These are phyloP conservation scores for Linum trigynum DNA, from an alignment of 345 rosid species.

Conservation along the genomic window DNA sequence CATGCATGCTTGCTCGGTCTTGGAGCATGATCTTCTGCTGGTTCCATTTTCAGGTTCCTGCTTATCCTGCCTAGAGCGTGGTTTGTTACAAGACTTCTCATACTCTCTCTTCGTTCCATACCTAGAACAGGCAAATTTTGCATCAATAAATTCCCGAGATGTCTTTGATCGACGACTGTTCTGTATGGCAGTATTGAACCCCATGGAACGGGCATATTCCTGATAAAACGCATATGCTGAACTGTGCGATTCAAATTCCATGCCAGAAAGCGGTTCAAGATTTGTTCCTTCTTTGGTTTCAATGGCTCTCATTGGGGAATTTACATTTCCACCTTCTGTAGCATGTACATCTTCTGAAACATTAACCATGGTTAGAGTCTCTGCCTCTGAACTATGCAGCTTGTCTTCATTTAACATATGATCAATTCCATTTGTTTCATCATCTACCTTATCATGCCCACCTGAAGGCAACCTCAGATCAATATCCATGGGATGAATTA, in stretches of 20 bases:
- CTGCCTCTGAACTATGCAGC: constrained; percentile 32
- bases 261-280: constrained; percentile 55
- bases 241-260: constrained; percentile 51
- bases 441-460: constrained; percentile 46
- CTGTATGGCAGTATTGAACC: constrained; percentile 53
- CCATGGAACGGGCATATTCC: constrained; percentile 61
- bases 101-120: constrained; percentile 57
- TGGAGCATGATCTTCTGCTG: constrained; percentile 42
- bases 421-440: constrained; percentile 37
- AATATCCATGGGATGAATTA: constrained; percentile 34
- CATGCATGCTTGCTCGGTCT: constrained; percentile 76
- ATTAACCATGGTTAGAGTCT: constrained; percentile 21
- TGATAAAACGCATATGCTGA: constrained; percentile 58
- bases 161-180: constrained; percentile 64
- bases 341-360: constrained; percentile 27
- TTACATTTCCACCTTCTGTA: constrained; percentile 25
- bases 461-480: constrained; percentile 64
- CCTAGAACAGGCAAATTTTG: constrained; percentile 70
- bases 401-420: constrained; percentile 36
- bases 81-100: constrained; percentile 46
- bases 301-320: constrained; percentile 20
- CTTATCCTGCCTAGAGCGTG: constrained; percentile 48
- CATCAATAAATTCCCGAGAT: constrained; percentile 60
- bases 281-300: constrained; percentile 34
- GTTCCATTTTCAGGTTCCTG: constrained; percentile 48